Base-by-base conservation (phyloP, 2,329 filamentous ascomycete genomes). In the Colletotrichum orchidophilum region DNA sequence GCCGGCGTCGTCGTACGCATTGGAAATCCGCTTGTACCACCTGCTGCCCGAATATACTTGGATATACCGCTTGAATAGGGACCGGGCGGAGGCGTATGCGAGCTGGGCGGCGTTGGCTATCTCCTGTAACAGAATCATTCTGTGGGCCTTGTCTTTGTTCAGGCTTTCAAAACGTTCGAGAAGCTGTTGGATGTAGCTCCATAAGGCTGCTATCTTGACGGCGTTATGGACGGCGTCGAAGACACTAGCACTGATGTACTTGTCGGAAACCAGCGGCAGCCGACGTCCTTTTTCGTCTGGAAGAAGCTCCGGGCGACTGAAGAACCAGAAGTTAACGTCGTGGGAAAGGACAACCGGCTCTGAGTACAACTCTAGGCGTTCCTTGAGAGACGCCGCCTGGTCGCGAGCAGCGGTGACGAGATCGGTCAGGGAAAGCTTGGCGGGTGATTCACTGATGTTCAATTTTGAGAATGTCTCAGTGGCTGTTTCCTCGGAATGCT, bases 41-140 rank as follows among this genome's bases (percentile, higher is more conserved):
- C 83, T 83, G 1, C 57, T 55, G 5, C 81, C 84, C 0, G 73
- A 77, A 0, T 68, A 70, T 0, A 77, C 78, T 49, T 84, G 79
- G 1, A 86, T 73, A 1, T 81, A 75, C 7, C 84, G 84, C 69
- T 81, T 85, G 57, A 87, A 80, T 0, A 78, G 27, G 13, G 75
- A 72, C 49, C 85, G 83, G 0, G 77, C 74, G 1, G 83, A 81
- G 1, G 52, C 61, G 57, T 82, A 87, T 60, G 86, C 85, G 0
- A 85, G 67, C n/a, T 86, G 77, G 26, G 81, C 84, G 4, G 84
- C 64, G 57, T 86, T 86, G 29, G 81, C 79, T 0, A 87, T 70
- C 59, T 88, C 85, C 69, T 87, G 84, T 2, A 85, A 76, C 9
- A 87, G 63, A 1, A 82, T 77, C 1, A 73, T 74, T 5, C 74